Conservation (phyloP, 805 yeast species). For the Pichia pseudocactophila region DNA sequence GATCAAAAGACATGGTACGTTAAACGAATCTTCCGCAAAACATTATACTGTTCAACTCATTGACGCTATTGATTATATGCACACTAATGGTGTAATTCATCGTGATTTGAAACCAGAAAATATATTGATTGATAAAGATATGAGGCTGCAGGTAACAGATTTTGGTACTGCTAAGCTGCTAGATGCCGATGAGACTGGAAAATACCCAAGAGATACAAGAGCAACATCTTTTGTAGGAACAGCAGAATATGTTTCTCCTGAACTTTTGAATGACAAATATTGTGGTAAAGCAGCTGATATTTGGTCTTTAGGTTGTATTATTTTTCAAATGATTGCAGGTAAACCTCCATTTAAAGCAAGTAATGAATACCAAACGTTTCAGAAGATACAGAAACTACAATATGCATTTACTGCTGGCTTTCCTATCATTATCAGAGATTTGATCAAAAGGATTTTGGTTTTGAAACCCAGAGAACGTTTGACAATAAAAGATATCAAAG, state of each 20-base stretch:
- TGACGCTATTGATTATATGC: conserved; percentile 67
- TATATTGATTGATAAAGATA: conserved; percentile 52
- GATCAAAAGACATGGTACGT: conserved; percentile 59
- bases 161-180: conserved; percentile 77
- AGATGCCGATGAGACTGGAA: conserved; percentile 43
- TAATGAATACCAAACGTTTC: conserved; percentile 74
- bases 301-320: conserved; percentile 55
- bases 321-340: conserved; percentile 57
- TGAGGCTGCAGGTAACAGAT: conserved; percentile 65
- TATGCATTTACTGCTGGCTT: conserved; percentile 82
- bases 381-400: conserved; percentile 70
- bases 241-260: conserved; percentile 80
- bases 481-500: conserved; percentile 46
- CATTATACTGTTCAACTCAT: conserved; percentile 68
- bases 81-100: conserved; percentile 66
- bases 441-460: conserved; percentile 59
- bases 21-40: conserved; percentile 58
- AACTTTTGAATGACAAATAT: conserved; percentile 61
- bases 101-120: conserved; percentile 82
- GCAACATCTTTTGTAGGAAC: conserved; percentile 83
- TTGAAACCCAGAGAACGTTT: conserved; percentile 57
- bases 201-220: conserved; percentile 55
- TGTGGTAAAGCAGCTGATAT: conserved; percentile 53
- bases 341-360: conserved; percentile 77
- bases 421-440: conserved; percentile 63